Base-by-base conservation (phyloP, 345 rosid species). In the Ceriops tagal region DNA sequence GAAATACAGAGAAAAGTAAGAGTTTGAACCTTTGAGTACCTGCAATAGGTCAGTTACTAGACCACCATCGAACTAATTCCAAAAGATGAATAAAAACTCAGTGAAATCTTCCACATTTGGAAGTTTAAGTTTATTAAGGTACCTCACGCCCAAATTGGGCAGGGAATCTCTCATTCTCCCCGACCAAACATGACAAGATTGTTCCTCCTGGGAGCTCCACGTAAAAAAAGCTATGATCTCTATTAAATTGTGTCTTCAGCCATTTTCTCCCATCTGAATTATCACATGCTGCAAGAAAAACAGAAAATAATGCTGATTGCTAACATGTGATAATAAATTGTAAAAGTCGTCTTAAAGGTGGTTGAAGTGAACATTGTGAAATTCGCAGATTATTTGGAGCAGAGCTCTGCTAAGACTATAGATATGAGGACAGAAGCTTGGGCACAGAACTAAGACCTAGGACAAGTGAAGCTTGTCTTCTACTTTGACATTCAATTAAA, bases 111-210 rank as follows among this genome's bases (percentile, higher is more conserved):
- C 49, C 5, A 43, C 16, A 43, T 13, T 43, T 43, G 18, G 18
- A 43, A 43, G 49, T 43, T 43, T 43, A 43, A 43, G 16, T 43
- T 11, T 43, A 43, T 43, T 43, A 43, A 0, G 4, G 19, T 82
- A 89, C 98, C 93, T 89, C 97, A 1, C 95, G 95, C 77, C 97
- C 98, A 75, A 91, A 93, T 73, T 91, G 97, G 55, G 87, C 86
- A 20, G 95, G 98, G 72, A 89, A 93, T 62, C 61, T 87, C 77
- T 88, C 93, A 47, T 86, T 88, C 75, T 89, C 98, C 61, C 87
- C 88, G 68, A 89, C 71, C 37, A 74, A 64, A 80, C 86, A 96
- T 11, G 78, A 83, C 49, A 91, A 66, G 59, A 88, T 63, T 11
- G 87, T 78, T 59, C 92, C 92, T 66, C 82, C 95, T 58, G 96